A percentile compares a stretch with the other conserved stretches of the same genome.
phyloP scores from a whole-genome alignment of 305 asterid species.

The Solanum hybrid region DNA sequence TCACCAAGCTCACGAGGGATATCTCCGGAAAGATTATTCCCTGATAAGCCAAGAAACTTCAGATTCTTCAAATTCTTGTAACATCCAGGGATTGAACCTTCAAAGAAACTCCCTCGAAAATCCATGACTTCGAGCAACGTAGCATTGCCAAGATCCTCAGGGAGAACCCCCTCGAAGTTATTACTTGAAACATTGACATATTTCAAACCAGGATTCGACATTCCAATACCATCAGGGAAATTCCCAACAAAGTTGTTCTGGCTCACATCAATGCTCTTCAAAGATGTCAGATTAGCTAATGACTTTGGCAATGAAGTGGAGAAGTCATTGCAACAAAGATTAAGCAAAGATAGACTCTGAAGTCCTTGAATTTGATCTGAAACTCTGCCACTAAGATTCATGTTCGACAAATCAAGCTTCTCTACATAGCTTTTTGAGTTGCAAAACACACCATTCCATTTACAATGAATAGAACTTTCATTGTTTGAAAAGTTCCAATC shows the following conservation, averaged over 20 bases:
- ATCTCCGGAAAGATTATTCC: slow-evolving; percentile 60
- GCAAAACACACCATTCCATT: slow-evolving; percentile 59
- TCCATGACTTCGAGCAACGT: slow-evolving; percentile 44
- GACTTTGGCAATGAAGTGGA: slow-evolving; percentile 32
- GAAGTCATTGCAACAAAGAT: slow-evolving; percentile 40
- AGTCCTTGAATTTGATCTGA: slow-evolving; percentile 40
- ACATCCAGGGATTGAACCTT: slow-evolving; percentile 50
- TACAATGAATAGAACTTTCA: slow-evolving; percentile 22
- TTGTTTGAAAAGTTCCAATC: slow-evolving; percentile 32
- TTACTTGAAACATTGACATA: slow-evolving; percentile 64
- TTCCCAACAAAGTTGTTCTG: slow-evolving; percentile 52
- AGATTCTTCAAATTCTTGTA: slow-evolving; percentile 43
- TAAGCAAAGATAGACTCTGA: slow-evolving; percentile 26
- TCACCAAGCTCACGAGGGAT: slow-evolving; percentile 54
- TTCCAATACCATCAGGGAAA: slow-evolving; percentile 57
- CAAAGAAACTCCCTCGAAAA: slow-evolving; percentile 62
- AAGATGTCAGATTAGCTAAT: slow-evolving; percentile 34
- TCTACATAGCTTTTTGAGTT: slow-evolving; percentile 36
- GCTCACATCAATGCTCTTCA: slow-evolving; percentile 48
- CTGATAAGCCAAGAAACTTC: slow-evolving; percentile 68
- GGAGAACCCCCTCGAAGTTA: slow-evolving; percentile 51
- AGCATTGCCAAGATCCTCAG: slow-evolving; percentile 46
- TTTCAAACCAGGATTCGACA: slow-evolving; percentile 17
- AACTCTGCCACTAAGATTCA: slow-evolving; percentile 55
- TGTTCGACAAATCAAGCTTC: slow-evolving; percentile 50